phyloP scores from a whole-genome alignment of 495 filamentous ascomycete genomes.

The Cercophora scortea region DNA sequence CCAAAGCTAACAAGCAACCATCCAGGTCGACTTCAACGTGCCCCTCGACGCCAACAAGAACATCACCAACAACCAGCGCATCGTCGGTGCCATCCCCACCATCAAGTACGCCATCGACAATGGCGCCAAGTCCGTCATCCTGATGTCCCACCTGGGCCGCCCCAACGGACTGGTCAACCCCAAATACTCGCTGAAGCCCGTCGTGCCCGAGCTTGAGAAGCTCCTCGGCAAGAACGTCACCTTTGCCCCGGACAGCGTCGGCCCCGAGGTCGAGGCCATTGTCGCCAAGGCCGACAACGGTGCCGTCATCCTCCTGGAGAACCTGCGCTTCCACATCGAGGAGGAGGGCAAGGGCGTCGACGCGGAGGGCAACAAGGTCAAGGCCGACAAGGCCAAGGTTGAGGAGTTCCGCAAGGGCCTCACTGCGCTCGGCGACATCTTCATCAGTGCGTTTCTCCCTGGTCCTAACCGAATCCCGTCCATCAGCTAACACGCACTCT shows the following conservation, averaged over 20 bases:
- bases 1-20: conserved; percentile 1
- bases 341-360: conserved; percentile 95
- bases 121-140: conserved; percentile 87
- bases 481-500: background rate
- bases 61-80: conserved; percentile 97
- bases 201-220: conserved; percentile 87
- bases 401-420: conserved; percentile 90
- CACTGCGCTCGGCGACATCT: conserved; percentile 91
- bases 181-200: conserved; percentile 92
- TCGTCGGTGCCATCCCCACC: conserved; percentile 92
- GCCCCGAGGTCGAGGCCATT: conserved; percentile 76
- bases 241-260: conserved; percentile 88
- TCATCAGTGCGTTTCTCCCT: conserved; percentile 69
- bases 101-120: conserved; percentile 97
- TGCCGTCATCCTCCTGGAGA: conserved; percentile 87
- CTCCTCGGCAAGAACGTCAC: conserved; percentile 73
- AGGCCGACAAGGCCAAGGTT: conserved; percentile 89
- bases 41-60: conserved; percentile 85
- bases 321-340: conserved; percentile 94
- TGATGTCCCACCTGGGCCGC: conserved; percentile 98
- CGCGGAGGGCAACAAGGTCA: conserved; percentile 89
- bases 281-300: conserved; percentile 80
- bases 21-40: conserved; percentile 98
- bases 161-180: conserved; percentile 81
- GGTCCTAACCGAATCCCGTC: background rate